Conservation (phyloP, 129 eudicot genomes). For the Glebionis coronaria region DNA sequence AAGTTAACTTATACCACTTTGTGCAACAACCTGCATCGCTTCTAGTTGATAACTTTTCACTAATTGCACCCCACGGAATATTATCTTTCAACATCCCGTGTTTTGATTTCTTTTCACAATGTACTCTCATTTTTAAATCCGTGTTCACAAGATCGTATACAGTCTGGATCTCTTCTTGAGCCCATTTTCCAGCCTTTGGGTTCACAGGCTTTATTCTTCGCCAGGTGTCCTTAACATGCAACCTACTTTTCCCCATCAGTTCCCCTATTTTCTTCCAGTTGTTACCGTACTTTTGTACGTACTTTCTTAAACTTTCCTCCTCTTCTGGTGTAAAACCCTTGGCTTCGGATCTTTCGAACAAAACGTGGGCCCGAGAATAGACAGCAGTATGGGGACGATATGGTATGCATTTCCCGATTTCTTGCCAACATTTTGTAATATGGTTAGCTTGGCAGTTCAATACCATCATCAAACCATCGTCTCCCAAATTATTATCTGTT, state of each 20-base stretch:
- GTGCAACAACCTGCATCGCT: conserved; percentile 31
- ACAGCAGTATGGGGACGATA: conserved; percentile 38
- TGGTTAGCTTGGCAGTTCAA: too few relatives aligned
- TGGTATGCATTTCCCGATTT: conserved; percentile 54
- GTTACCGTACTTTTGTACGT: conserved; percentile 38
- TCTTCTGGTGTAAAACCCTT: conserved; percentile 66
- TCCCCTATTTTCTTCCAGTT: conserved; percentile 48
- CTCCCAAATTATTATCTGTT: conserved; percentile 38
- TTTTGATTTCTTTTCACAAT: conserved; percentile 43
- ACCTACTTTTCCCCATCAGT: conserved; percentile 49
- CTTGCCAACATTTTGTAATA: conserved; percentile 74
- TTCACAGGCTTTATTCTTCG: conserved; percentile 44
- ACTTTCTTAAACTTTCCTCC: conserved; percentile 20
- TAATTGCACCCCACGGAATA: conserved; percentile 60
- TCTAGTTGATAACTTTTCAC: conserved; percentile 52
- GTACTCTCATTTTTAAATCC: conserved; percentile 40
- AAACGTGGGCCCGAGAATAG: conserved; percentile 54
- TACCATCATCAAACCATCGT: conserved; percentile 63
- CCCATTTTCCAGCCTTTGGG: conserved; percentile 48
- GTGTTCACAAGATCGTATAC: conserved; percentile 57
- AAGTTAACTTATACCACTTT: conserved; percentile 69
- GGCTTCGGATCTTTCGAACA: conserved; percentile 40
- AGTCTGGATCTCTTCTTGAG: conserved; percentile 62
- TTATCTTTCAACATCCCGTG: conserved; percentile 73
- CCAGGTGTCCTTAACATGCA: conserved; percentile 62